Evolutionary conservation across 192 early-diverging fungal species (phyloP), one percentile per base, ranked within the genome.

Genomic region (Piromyces sp.): DNA sequence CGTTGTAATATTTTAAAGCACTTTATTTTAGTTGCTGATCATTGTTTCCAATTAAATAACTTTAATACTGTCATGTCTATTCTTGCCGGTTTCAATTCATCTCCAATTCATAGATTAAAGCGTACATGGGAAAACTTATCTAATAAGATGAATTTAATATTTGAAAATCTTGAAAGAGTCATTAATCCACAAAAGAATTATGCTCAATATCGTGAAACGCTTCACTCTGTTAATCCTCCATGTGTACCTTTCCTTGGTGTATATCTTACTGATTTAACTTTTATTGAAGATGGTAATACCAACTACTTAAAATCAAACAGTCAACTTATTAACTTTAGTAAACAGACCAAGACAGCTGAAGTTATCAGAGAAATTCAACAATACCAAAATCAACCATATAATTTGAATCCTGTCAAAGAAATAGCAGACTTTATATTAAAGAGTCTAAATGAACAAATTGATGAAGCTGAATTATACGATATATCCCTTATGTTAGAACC

Each of bases 1-100:
- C 84, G 91, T 51, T 89, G 87, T 30, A 85, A 83, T 42, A 88
- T 86, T 17, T 82, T 91, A 15, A 85, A 86, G 82, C 87, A 87
- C 28, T 91, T 89, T 79, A 87, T 89, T 58, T 38, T 36, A 31
- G 84, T 91, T 84, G 89, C 90, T 30, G 87, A 91, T 87, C 84
- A 89, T 85, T 95, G 96, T 88, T 92, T 92, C 30, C 83, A 85
- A 30, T 85, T 98, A 19, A 97, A 99, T 87, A 99, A 98, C 89
- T 99, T 95, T 84, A 96, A 95, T 85, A 94, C 95, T 15, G 89
- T 97, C 38, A 95, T 95, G 88, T 92, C 96, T 9, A 94, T 98
- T 33, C 89, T 96, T 14, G 95, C 95, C 31, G 95, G 94, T 13
- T 92, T 99, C 82, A 94, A 95, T 38, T 93, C 94, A 7, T 94